Percentiles rank a stretch among this genome's conserved stretches.
phyloP scores from a whole-genome alignment of 306 rosid genomes.

The Corylus americana region DNA sequence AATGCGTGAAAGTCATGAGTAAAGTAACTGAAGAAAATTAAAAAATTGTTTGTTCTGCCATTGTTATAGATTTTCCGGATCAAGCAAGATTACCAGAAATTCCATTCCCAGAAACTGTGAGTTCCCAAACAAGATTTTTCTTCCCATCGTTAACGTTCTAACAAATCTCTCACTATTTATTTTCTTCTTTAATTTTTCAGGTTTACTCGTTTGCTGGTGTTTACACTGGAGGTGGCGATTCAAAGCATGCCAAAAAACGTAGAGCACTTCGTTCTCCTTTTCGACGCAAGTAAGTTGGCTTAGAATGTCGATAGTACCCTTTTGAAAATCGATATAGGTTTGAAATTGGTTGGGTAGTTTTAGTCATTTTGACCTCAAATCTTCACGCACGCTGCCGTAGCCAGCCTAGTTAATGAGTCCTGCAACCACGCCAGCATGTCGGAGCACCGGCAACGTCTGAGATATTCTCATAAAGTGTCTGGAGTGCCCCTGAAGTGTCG shows the following conservation, averaged over 20 bases:
- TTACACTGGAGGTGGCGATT: constrained; percentile 91
- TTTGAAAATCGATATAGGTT: not conserved
- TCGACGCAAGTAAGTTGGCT: constrained; percentile 83
- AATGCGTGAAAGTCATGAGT: not conserved
- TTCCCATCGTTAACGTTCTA: not conserved
- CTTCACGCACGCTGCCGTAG: not conserved
- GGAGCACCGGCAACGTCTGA: constrained; percentile 39
- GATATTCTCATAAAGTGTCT: constrained; percentile 55
- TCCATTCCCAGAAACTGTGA: constrained; percentile 92
- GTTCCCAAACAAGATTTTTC: constrained; percentile 29
- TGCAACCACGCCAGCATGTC: constrained; percentile 32
- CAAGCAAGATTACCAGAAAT: constrained; percentile 88
- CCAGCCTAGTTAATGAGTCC: constrained; percentile 23
- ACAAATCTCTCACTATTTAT: not conserved
- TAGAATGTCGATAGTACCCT: constrained; percentile 11
- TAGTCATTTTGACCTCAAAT: not conserved
- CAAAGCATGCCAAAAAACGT: constrained; percentile 84
- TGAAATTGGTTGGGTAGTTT: not conserved
- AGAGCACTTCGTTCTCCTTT: constrained; percentile 76
- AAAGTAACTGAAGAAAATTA: not conserved
- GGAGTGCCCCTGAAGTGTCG: constrained; percentile 72
- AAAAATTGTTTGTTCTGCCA: not conserved
- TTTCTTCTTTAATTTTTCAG: constrained; percentile 33
- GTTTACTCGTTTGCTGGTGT: constrained; percentile 82
- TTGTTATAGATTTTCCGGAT: constrained; percentile 74